phyloP scores from a whole-genome alignment of 140 eudicot species.

The Bidens hawaiensis region DNA sequence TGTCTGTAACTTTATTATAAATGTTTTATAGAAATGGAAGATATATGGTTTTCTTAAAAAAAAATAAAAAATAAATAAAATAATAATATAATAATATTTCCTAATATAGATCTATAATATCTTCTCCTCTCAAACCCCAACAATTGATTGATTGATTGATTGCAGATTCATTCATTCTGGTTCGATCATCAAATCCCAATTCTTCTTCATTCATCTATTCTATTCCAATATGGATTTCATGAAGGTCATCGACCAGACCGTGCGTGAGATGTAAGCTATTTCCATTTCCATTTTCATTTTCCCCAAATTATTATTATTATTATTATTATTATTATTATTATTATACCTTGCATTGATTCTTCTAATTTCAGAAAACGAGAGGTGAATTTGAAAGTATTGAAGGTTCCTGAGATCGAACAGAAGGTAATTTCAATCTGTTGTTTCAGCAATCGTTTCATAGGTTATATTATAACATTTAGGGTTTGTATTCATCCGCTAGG shows the following conservation, averaged over 20 bases:
- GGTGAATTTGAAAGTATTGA: conserved; percentile 98
- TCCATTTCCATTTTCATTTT: neutral
- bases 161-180: conserved; percentile 23
- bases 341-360: neutral
- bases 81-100: neutral
- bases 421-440: conserved; percentile 37
- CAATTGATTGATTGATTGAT: conserved; percentile 17
- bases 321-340: neutral
- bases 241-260: conserved; percentile 99
- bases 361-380: conserved; percentile 76
- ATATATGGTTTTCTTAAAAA: too few relatives aligned
- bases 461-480: conserved; percentile 9
- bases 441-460: too few relatives aligned
- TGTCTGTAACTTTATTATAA: too few relatives aligned
- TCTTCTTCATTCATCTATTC: conserved; percentile 15
- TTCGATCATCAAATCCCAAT: conserved; percentile 14
- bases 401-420: conserved; percentile 99
- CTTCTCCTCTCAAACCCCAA: neutral
- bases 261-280: conserved; percentile 93
- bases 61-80: too few relatives aligned
- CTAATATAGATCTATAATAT: conserved; percentile 5
- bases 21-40: too few relatives aligned
- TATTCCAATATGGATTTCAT: conserved; percentile 77
- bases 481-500: conserved; percentile 3
- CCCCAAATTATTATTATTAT: neutral